These are phyloP conservation scores for Epichloe elymi DNA, from an alignment of 2,329 filamentous ascomycete genomes.

Conservation along the genomic window DNA sequence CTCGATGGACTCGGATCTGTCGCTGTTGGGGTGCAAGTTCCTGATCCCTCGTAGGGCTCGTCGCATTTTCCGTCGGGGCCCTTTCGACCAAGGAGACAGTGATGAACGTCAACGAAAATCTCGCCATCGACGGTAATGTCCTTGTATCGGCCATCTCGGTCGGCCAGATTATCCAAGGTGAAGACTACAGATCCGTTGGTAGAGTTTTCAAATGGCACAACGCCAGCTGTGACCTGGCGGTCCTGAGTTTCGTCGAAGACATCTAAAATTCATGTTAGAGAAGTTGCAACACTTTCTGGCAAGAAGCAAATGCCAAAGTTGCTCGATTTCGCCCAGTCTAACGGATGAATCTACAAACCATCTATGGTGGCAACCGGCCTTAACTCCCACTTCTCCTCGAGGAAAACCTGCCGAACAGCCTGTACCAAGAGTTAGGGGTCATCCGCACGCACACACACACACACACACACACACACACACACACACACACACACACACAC, in stretches of 20 bases:
- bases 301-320: background rate
- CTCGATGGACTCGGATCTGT: constrained; percentile 29
- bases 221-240: constrained; percentile 51
- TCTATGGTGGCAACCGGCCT: constrained; percentile 39
- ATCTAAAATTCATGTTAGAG: constrained; percentile 32
- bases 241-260: constrained; percentile 69
- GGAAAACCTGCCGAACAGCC: constrained; percentile 35
- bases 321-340: background rate
- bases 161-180: constrained; percentile 79
- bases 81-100: constrained; percentile 60
- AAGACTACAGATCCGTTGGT: constrained; percentile 87
- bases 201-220: constrained; percentile 92
- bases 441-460: too few species aligned
- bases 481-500: background rate
- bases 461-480: background rate
- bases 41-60: constrained; percentile 22
- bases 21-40: constrained; percentile 36
- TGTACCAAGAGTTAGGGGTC: constrained; percentile 14
- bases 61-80: constrained; percentile 14
- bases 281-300: too few species aligned
- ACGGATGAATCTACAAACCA: constrained; percentile 17
- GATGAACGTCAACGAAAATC: constrained; percentile 75
- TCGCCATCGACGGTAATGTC: constrained; percentile 70
- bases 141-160: constrained; percentile 49
- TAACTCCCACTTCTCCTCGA: constrained; percentile 32